Conservation (phyloP, 2,329 filamentous ascomycete species). For the Claviceps fusiformis region DNA sequence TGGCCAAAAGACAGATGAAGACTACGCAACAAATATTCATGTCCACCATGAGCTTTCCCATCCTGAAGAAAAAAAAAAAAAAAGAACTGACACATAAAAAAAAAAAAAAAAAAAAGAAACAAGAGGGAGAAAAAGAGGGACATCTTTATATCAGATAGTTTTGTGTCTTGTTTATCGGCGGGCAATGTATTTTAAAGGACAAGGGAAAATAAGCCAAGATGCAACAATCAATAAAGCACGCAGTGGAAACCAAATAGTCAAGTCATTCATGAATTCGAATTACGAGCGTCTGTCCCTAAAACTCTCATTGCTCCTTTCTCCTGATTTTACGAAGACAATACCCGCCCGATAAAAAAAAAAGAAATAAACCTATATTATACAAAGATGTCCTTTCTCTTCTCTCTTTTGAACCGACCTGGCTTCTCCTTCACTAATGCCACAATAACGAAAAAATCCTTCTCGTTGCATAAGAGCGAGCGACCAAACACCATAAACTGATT, state of each 20-base stretch:
- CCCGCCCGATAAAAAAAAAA: no score
- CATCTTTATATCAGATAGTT: not conserved
- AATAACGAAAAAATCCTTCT: not conserved
- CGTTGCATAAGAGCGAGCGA: not conserved
- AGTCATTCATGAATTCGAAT: not conserved
- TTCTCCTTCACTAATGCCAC: not conserved
- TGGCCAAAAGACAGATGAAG: not conserved
- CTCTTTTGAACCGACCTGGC: not conserved
- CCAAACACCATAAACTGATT: slow-evolving; percentile 3
- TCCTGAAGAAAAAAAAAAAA: not conserved
- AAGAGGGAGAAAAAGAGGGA: no score
- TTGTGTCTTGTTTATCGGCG: not conserved
- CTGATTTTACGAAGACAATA: no score
- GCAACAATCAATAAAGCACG: no score
- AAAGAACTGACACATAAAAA: not conserved
- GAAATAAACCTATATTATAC: no score
- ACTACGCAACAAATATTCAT: slow-evolving; percentile 5
- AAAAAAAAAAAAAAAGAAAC: not conserved
- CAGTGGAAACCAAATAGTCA: not conserved
- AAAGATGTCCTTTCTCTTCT: no score
- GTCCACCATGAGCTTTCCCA: not conserved
- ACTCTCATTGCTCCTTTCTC: no score
- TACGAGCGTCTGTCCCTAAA: slow-evolving; percentile 6
- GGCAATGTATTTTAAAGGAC: no score
- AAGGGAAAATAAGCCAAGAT: no score